A percentile compares a stretch with the other conserved stretches of the same genome.
Evolutionary conservation across 768 basidiomycete species (phyloP).

Genomic region (Mycena epipterygia): DNA sequence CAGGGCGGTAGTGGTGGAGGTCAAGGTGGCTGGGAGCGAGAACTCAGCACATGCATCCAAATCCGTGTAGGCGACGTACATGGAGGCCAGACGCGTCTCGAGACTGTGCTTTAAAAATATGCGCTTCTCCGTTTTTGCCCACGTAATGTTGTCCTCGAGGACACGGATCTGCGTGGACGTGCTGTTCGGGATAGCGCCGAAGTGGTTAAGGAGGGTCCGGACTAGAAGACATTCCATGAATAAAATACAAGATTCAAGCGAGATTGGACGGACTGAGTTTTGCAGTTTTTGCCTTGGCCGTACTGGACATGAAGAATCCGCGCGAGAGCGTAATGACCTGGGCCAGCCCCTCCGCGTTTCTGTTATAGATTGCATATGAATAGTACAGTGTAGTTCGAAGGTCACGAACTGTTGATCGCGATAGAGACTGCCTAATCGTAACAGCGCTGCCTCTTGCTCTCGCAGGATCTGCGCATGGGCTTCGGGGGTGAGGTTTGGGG

Average conservation of each 20-base stretch:
- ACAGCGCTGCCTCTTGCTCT: constrained; percentile 88
- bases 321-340: constrained; percentile 88
- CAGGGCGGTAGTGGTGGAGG: constrained; percentile 79
- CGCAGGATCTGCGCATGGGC: constrained; percentile 72
- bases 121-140: constrained; percentile 93
- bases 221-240: constrained; percentile 61
- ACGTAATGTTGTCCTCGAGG: constrained; percentile 91
- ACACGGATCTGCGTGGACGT: constrained; percentile 85
- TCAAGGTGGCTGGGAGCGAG: constrained; percentile 73
- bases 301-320: constrained; percentile 90
- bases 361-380: constrained; percentile 45
- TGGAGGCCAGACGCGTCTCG: constrained; percentile 86
- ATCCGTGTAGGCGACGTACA: constrained; percentile 57
- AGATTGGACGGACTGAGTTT: constrained; percentile 87
- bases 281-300: constrained; percentile 97
- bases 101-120: constrained; percentile 96
- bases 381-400: neutral
- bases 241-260: neutral
- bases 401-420: constrained; percentile 82
- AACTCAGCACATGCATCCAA: constrained; percentile 13
- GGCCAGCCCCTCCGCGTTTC: constrained; percentile 88
- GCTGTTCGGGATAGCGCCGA: constrained; percentile 82
- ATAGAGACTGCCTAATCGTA: constrained; percentile 90
- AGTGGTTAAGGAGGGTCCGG: constrained; percentile 93
- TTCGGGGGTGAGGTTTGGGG: constrained; percentile 42